Evolutionary conservation across 2,329 filamentous ascomycete genomes (phyloP), one percentile per base, ranked within the genome.

Genomic region (Volutella citrinella): DNA sequence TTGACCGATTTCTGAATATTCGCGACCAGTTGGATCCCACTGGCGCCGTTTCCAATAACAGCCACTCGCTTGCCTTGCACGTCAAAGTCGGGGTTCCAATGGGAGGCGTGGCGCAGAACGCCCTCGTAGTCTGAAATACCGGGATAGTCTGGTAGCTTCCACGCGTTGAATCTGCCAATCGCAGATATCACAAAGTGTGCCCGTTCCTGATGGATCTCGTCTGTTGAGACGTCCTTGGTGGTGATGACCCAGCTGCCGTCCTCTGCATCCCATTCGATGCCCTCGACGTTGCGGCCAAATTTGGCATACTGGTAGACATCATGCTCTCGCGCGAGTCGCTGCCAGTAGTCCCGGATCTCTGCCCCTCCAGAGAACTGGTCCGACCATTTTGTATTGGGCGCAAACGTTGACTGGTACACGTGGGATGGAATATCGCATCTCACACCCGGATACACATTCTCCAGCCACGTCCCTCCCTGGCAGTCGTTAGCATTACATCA

Each of bases 321-420:
- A 53, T 85, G 72, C 46, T 86, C 83, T 7, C 64, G 63, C 0
- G 82, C 80, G 4, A 84, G 57, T 0, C 57, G 57, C 46, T 83
- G 70, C 78, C 80, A 80, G 52, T 88, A 88, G 12, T 76, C 69
- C 7, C 69, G 63, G 38, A 88, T 87, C 55, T 88, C 84, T 5
- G 63, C 54, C 0, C 82, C 82, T 22, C 76, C 74, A 0, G 82
- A 75, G 49, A 84, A 87, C 39, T 80, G 70, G 46, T 85, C 78
- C 0, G 70, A 72, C 84, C 84, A 88, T 44, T 84, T 68, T 0
- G 71, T 74, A 36, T 87, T 87, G 1, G 81, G 80, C 7, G 69
- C 67, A 54, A 85, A 87, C 0, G 77, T 79, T 7, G 74, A 75
- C 51, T 86, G 82, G 48, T 87, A 87, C 14, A 82, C 79, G 53